Percentiles rank a stretch among this genome's conserved stretches.
Conservation (phyloP, 139 green algal genomes). For the Chlorella sorokiniana region DNA sequence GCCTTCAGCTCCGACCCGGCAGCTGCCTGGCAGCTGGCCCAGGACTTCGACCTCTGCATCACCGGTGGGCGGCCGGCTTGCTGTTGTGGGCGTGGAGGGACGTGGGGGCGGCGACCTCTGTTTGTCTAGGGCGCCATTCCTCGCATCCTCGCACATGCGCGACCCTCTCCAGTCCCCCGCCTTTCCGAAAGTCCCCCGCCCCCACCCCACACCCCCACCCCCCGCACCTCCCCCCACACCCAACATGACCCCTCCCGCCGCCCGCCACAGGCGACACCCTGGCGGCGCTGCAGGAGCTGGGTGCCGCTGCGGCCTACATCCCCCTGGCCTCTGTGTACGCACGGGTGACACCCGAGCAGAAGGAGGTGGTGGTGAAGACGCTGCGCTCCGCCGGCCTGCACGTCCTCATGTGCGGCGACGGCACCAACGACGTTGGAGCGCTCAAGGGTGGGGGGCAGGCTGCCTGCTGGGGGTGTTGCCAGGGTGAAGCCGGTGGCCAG, state of each 20-base stretch:
- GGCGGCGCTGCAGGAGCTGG: conserved; percentile 66
- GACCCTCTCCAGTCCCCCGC: too few relatives aligned
- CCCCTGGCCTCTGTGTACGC: conserved; percentile 85
- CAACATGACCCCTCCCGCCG: neutral
- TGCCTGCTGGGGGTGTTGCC: neutral
- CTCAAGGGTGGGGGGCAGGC: conserved; percentile 77
- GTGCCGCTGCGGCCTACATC: conserved; percentile 56
- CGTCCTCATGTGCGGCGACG: conserved; percentile 97
- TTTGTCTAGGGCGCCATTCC: too few relatives aligned
- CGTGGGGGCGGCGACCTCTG: too few relatives aligned
- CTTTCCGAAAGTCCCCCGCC: too few relatives aligned
- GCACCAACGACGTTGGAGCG: conserved; percentile 98
- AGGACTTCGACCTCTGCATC: conserved; percentile 88
- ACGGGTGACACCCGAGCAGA: conserved; percentile 92
- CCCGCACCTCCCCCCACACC: neutral
- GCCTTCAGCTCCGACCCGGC: conserved; percentile 53
- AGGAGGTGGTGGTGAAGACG: conserved; percentile 93
- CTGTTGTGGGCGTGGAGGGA: neutral
- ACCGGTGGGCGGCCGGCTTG: conserved; percentile 57
- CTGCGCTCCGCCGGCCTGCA: conserved; percentile 71
- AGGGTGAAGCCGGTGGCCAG: neutral
- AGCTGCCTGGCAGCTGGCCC: conserved; percentile 70
- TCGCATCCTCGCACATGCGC: too few relatives aligned
- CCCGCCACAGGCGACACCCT: conserved; percentile 64
- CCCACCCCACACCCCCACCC: too few relatives aligned